These are phyloP conservation scores for Paxillus rubicundulus DNA, from an alignment of 768 basidiomycete species.

Conservation along the genomic window DNA sequence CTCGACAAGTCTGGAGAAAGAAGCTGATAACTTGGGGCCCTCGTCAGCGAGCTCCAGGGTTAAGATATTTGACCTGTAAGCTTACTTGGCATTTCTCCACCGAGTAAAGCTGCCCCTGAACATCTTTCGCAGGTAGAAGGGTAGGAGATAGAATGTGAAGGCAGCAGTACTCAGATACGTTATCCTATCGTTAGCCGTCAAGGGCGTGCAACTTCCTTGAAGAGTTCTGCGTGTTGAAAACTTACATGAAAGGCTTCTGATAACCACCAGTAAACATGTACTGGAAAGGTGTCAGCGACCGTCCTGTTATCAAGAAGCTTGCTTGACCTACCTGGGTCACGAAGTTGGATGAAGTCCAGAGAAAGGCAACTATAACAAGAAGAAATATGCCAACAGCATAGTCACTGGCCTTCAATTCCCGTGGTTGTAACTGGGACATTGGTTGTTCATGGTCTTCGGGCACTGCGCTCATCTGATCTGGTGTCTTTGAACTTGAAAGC, in stretches of 20 bases:
- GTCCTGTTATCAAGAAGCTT: not conserved
- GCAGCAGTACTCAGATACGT: conserved; percentile 91
- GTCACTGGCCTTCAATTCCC: conserved; percentile 23
- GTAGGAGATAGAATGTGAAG: conserved; percentile 82
- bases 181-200: conserved; percentile 44
- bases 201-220: not conserved
- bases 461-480: conserved; percentile 14
- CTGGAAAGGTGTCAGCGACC: conserved; percentile 25
- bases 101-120: conserved; percentile 3
- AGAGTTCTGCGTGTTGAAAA: conserved; percentile 3
- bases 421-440: conserved; percentile 8
- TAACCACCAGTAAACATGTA: conserved; percentile 64
- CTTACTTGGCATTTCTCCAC: conserved; percentile 12
- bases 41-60: not conserved
- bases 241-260: conserved; percentile 86
- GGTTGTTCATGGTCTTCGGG: conserved; percentile 13
- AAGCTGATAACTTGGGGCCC: conserved; percentile 23
- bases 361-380: conserved; percentile 70
- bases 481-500: not conserved
- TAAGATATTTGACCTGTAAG: not conserved
- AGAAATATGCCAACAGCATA: conserved; percentile 64
- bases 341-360: conserved; percentile 91
- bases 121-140: conserved; percentile 43
- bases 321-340: conserved; percentile 63
- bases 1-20: conserved; percentile 14